phyloP scores from a whole-genome alignment of 208 protist species.

The Acanthamoeba castellanii region DNA sequence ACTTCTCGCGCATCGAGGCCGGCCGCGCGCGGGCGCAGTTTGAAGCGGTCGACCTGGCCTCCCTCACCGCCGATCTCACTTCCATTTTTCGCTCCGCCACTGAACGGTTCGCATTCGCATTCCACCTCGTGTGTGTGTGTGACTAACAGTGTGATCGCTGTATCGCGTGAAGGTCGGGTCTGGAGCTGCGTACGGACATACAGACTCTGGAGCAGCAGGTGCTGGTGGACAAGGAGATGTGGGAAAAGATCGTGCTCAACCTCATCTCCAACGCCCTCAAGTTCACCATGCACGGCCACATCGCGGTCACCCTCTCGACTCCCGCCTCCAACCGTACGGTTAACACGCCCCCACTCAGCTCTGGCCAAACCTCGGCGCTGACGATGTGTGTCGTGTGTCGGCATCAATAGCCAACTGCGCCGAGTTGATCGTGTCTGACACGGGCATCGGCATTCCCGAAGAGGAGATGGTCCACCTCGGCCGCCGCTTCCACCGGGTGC shows the following conservation, averaged over 20 bases:
- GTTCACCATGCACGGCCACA: constrained; percentile 76
- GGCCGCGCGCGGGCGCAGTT: constrained; percentile 76
- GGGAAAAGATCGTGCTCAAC: constrained; percentile 79
- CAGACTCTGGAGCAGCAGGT: background rate
- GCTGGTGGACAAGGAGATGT: constrained; percentile 73
- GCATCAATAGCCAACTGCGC: background rate
- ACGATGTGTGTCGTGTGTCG: background rate
- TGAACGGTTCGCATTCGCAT: constrained; percentile 15
- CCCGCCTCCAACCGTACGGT: background rate
- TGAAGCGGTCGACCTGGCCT: constrained; percentile 73
- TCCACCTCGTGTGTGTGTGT: background rate
- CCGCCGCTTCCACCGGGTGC: constrained; percentile 71
- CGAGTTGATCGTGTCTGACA: constrained; percentile 69
- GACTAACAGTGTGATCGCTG: background rate
- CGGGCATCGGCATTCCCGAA: constrained; percentile 66
- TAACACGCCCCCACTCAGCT: background rate
- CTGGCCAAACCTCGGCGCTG: background rate
- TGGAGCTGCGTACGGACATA: background rate
- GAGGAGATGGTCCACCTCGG: constrained; percentile 53
- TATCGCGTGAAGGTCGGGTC: background rate
- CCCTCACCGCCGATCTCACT: constrained; percentile 42
- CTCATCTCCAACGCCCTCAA: constrained; percentile 79
- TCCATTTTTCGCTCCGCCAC: constrained; percentile 59
- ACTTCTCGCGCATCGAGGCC: constrained; percentile 78
- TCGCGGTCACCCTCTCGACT: background rate